Evolutionary conservation across 805 yeast species (phyloP), one percentile per base, ranked within the genome.

Genomic region (Starmerella powellii): DNA sequence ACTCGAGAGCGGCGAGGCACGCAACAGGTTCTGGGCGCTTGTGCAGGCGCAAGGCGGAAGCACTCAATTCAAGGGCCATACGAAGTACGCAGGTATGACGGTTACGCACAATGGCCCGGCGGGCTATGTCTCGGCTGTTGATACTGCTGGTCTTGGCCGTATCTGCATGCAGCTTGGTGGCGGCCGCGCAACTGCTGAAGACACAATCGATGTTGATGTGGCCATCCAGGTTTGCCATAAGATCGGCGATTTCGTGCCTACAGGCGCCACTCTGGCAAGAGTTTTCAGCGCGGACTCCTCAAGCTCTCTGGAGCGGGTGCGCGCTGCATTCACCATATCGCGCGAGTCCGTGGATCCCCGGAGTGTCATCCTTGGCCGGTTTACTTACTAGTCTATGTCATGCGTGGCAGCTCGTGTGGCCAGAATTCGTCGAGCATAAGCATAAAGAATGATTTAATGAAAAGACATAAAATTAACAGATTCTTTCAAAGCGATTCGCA

Each of bases 11-110:
- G 37, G 41, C 15, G 8, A 20, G 37, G 41, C 41, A 6, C 30
- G 19, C 6, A 21, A 10, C 21, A 38, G 31, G 24, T 38, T 38
- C 21, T 6, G 20, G 29, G 36, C 8, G 17, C 30, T 38, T 8
- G 32, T 27, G 18, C 17, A 13, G 16, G 40, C 40, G n/a, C 40
- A 37, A n/a, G 40, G 40, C 30, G 41, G 19, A 4, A 20, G 11
- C 24, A 10, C 4, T 11, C 16, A 19, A 12, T 15, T 8, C 37
- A 8, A 32, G n/a, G 20, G 23, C n/a, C 21, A 15, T 10, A 32
- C 10, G 12, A 15, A 33, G 27, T 19, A 8, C 27, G 21, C 27
- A 8, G 37, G 28, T 4, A 19, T 5, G 15, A 26, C 37, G 4
- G 28, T 38, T 4, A 20, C 5, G 13, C 10, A 10, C 10, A 15